Base-by-base conservation (phyloP, 2,329 filamentous ascomycete genomes). In the Claviceps lovelessii region DNA sequence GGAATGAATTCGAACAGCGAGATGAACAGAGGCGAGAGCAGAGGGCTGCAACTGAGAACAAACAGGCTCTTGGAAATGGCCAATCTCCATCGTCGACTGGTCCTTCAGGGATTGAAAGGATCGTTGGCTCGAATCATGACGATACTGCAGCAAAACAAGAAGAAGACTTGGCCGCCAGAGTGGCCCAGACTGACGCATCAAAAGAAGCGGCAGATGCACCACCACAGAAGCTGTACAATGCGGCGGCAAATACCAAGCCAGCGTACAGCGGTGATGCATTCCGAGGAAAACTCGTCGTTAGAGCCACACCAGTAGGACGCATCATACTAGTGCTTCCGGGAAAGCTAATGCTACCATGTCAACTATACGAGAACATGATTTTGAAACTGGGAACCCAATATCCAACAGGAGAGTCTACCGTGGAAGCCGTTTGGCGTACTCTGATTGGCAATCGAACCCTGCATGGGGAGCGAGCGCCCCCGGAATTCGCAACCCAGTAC, bases 391-490 rank as follows among this genome's bases (percentile, higher is more conserved):
- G 56, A 35, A n/a, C 6, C 9, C 33, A 45, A 23, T 57, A 57
- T 33, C n/a, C 45, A 19, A 55, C 54, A 9, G 56, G 56, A 33
- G 54, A 55, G 28, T 35, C 56, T 29, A 49, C 51, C 13, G 41
- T 47, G 7, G 56, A 57, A 46, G 56, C 56, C n/a, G 31, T 55
- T 2, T 57, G 56, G 54, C 56, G 56, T 9, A 57, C 54, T 19
- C 19, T 55, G 33, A 50, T 54, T 23, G 56, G 44, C 10, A 57
- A 57, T 51, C 46, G 54, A 39, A 55, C 56, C 35, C 51, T 51
- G 15, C 41, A 47, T 33, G 56, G 54, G 6, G 49, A 46, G 29
- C 47, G 15, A 13, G 54, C 54, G 7, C 54, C 54, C 15, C 49
- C 54, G 2, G 54, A 51, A 23, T 57, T 53, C 23, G 54, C 39